Conservation (phyloP, 768 basidiomycete genomes). For the Rhodosporidiobolus odoratus region DNA sequence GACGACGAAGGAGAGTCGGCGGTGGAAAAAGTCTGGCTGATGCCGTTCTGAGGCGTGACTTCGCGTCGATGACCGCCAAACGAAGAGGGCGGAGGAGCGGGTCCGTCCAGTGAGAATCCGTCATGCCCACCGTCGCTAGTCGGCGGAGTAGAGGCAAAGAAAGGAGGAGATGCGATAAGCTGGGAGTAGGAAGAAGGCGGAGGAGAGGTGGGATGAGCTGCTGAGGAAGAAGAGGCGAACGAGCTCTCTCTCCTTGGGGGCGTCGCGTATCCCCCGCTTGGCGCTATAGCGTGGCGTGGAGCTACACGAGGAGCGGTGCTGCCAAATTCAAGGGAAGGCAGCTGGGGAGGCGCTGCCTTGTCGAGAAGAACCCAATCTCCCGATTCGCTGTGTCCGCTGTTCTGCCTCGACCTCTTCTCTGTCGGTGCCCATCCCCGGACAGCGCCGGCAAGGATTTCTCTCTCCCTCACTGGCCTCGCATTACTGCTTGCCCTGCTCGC, state of each 20-base stretch:
- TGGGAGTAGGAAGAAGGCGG: neutral
- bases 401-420: neutral
- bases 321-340: no score
- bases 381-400: neutral
- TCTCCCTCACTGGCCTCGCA: neutral
- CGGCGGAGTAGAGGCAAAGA: neutral
- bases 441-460: neutral
- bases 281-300: neutral
- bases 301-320: neutral
- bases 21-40: neutral
- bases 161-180: neutral
- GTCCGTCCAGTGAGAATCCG: neutral
- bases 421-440: neutral
- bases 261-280: neutral
- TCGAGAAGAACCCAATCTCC: neutral
- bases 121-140: slow-evolving; percentile 2
- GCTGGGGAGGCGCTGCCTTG: neutral
- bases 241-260: neutral
- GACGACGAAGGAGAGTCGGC: neutral
- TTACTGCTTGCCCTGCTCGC: neutral
- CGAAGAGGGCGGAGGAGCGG: neutral
- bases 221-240: neutral
- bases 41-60: neutral
- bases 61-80: neutral
- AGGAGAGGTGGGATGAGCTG: neutral